phyloP scores from a whole-genome alignment of 768 basidiomycete genomes.

The Podaxis pistillaris region DNA sequence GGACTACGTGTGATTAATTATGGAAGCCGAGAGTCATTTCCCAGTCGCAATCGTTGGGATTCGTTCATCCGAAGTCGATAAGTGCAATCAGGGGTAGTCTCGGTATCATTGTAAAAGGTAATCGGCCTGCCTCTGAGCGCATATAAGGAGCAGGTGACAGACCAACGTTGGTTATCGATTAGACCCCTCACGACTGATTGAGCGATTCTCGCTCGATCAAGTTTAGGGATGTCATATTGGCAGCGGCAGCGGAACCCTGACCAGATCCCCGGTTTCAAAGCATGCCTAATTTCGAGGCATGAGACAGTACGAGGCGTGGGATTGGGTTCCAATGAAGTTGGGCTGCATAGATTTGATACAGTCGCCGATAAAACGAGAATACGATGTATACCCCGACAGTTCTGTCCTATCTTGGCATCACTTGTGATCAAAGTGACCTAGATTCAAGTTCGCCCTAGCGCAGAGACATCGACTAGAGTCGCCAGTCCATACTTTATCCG shows the following conservation, averaged over 20 bases:
- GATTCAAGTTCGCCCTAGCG: too few species aligned
- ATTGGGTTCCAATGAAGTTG: too few species aligned
- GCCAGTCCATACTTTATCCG: too few species aligned
- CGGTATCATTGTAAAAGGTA: not conserved
- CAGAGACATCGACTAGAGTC: too few species aligned
- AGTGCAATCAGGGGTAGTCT: not conserved
- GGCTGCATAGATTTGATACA: too few species aligned
- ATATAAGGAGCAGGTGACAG: not conserved
- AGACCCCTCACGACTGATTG: not conserved
- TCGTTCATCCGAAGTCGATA: not conserved
- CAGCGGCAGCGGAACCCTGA: not conserved
- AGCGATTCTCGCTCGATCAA: constrained; percentile 2
- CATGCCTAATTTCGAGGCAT: not conserved
- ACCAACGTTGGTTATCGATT: constrained; percentile 1
- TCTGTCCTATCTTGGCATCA: too few species aligned
- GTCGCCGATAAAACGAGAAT: too few species aligned
- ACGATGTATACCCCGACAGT: too few species aligned
- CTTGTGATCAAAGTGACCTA: too few species aligned
- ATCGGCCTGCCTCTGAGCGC: not conserved
- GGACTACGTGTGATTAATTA: not conserved
- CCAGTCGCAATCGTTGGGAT: not conserved
- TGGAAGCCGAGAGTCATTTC: not conserved
- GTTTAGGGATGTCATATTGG: not conserved
- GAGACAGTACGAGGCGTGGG: not conserved
- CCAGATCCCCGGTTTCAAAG: not conserved